Base-by-base conservation (phyloP, 257 asterid species). In the Dorcoceras hygrometricum region DNA sequence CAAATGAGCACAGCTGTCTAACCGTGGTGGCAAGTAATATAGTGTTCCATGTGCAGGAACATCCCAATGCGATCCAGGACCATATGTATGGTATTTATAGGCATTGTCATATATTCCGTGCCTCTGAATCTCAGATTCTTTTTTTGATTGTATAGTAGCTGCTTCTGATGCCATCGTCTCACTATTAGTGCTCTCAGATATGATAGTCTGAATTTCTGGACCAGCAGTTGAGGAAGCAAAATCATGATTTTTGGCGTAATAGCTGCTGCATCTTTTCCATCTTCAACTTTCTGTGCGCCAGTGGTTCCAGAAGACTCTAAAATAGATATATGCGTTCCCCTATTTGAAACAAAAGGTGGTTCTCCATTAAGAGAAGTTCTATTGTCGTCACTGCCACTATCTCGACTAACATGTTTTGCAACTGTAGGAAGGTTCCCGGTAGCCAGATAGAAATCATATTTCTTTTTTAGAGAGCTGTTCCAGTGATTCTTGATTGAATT, bases 401-500 rank as follows among this genome's bases (percentile, higher is more conserved):
- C 77, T 69, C 69, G 79, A 48, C 71, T 55, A 70, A 69, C 75
- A 64, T 53, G 81, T 76, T 84, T 89, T 57, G 91, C 76, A 66
- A 71, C 82, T 7, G 89, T 90, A 23, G 95, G 96, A 66, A 93
- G 95, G 75, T 82, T 90, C 58, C 96, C 99, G 16, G 97, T 90
- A 59, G 94, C 94, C 73, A 82, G 66, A 82, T 88, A 90, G 78
- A 90, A 85, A 76, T 93, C 97, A n/a, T 81, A 68, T 83, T 90
- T 93, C 81, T 93, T 93, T 84, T 87, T 93, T 76, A 93, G 75
- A 75, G 97, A 93, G 82, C 99, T 93, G 71, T 93, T 93, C 99
- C 99, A 93, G 74, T 93, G 99, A 83, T 93, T 93, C 92, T 93
- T 93, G 81, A 93, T 90, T 70, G 96, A 90, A 78, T 93, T 93